A percentile compares a stretch with the other conserved stretches of the same genome.
phyloP scores from a whole-genome alignment of 1,284 basidiomycete species.

The Ustilago lituana region DNA sequence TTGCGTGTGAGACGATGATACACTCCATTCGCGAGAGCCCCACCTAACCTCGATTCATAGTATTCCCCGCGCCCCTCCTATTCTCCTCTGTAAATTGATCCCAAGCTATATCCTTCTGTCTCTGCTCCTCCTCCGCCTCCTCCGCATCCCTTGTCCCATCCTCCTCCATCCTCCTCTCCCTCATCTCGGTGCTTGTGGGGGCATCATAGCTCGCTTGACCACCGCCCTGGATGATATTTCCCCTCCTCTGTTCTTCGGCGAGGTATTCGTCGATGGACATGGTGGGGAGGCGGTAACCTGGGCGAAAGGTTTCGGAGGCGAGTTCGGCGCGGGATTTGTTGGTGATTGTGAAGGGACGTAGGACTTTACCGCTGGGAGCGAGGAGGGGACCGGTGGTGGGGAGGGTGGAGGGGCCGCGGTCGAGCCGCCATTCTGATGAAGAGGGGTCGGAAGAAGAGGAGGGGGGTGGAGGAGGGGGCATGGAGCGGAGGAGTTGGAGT shows the following conservation, averaged over 20 bases:
- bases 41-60: slow-evolving; percentile 82
- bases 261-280: slow-evolving; percentile 98
- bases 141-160: slow-evolving; percentile 80
- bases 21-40: too few relatives aligned
- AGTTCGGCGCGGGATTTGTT: slow-evolving; percentile 71
- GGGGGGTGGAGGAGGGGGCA: slow-evolving; percentile 42
- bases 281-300: slow-evolving; percentile 86
- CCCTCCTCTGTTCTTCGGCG: slow-evolving; percentile 81
- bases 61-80: slow-evolving; percentile 83
- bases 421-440: slow-evolving; percentile 55
- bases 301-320: slow-evolving; percentile 82
- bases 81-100: slow-evolving; percentile 55
- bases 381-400: slow-evolving; percentile 51
- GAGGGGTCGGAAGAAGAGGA: neutral
- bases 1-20: too few relatives aligned
- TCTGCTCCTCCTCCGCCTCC: slow-evolving; percentile 74
- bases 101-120: slow-evolving; percentile 57
- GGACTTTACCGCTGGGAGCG: slow-evolving; percentile 53
- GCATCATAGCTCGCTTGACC: slow-evolving; percentile 65
- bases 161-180: slow-evolving; percentile 71
- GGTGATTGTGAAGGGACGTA: slow-evolving; percentile 64
- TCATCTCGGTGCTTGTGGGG: slow-evolving; percentile 68
- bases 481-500: slow-evolving; percentile 48
- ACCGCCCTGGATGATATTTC: slow-evolving; percentile 86
- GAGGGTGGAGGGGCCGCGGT: slow-evolving; percentile 11